Percentiles rank a stretch among this genome's conserved stretches.
These are phyloP conservation scores for Closterium sp. DNA, from an alignment of 139 green algal species.

Conservation along the genomic window DNA sequence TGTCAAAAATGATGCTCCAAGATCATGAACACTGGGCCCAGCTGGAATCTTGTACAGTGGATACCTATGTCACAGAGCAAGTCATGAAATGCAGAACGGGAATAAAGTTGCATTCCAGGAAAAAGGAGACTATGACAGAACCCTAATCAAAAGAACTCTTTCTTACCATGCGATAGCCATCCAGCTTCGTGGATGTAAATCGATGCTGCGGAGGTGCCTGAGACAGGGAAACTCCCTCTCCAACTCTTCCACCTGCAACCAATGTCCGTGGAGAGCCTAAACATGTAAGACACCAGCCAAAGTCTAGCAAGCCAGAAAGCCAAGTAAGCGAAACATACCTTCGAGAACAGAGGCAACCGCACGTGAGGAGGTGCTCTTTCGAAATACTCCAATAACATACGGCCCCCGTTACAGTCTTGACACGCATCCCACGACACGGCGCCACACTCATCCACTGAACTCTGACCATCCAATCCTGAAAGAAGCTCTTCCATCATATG, in stretches of 20 bases:
- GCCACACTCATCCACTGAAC: neutral
- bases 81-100: neutral
- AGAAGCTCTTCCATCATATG: neutral
- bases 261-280: neutral
- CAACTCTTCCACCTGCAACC: neutral
- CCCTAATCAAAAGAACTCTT: neutral
- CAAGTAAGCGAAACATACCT: neutral
- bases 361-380: neutral
- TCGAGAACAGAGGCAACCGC: neutral
- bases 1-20: neutral
- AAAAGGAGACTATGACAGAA: neutral
- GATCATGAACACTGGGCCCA: neutral
- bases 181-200: neutral
- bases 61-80: neutral
- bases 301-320: neutral
- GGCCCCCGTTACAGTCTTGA: neutral
- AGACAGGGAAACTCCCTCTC: neutral
- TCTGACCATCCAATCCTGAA: neutral
- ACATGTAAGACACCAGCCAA: neutral
- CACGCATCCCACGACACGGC: neutral
- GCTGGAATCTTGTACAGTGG: neutral
- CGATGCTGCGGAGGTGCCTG: neutral
- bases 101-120: neutral
- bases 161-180: neutral
- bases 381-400: neutral